phyloP scores from a whole-genome alignment of 768 basidiomycete species.

The Leccinum incarnatum region DNA sequence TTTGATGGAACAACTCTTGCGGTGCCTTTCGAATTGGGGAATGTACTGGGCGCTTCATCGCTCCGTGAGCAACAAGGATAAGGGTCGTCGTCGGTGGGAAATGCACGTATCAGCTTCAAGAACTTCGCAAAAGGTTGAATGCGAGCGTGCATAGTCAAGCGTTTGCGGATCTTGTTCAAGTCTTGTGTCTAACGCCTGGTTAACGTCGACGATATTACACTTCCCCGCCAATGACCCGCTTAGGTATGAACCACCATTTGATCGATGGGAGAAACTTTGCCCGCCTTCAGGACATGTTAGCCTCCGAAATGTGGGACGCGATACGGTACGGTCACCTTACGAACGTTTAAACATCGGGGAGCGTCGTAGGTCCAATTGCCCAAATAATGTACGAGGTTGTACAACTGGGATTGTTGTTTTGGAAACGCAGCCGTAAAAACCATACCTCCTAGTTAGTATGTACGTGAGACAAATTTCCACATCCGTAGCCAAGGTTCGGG shows the following conservation, averaged over 20 bases:
- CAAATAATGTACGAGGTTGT: not conserved
- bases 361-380: not conserved
- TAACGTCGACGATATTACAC: not conserved
- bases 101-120: not conserved
- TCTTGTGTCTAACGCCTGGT: no score
- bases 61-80: not conserved
- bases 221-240: not conserved
- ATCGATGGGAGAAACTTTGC: no score
- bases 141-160: no score
- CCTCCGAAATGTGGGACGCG: not conserved
- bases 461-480: not conserved
- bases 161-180: no score
- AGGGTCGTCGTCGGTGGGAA: not conserved
- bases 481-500: not conserved
- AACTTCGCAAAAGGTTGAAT: not conserved
- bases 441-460: not conserved
- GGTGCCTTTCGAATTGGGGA: no score
- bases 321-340: not conserved
- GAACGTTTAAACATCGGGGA: not conserved
- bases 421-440: not conserved
- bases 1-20: no score
- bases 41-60: no score
- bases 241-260: no score
- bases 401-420: not conserved
- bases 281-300: not conserved